Percentiles rank a stretch among this genome's conserved stretches.
phyloP scores from a whole-genome alignment of 352 stramenopile species.

The Stramenopiles sp. region DNA sequence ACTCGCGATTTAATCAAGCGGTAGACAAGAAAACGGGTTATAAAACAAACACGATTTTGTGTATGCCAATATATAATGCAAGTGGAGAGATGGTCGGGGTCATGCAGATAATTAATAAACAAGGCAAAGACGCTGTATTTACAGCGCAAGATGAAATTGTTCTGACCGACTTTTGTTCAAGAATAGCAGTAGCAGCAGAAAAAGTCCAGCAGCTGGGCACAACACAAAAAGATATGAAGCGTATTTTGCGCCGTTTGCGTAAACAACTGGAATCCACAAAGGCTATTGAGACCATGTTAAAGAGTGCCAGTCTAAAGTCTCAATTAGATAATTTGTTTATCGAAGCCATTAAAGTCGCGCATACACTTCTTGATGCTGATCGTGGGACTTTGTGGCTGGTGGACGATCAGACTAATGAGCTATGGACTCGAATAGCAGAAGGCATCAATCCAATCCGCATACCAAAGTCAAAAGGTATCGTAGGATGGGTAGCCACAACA shows the following conservation, averaged over 20 bases:
- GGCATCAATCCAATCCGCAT: constrained; percentile 35
- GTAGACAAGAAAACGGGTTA: constrained; percentile 5
- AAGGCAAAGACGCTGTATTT: background rate
- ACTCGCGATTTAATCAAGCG: background rate
- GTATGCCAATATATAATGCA: constrained; percentile 3
- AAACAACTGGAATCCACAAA: background rate
- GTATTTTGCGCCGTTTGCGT: background rate
- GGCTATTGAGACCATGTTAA: background rate
- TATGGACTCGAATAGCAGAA: constrained; percentile 59
- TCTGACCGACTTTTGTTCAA: background rate
- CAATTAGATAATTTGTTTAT: background rate
- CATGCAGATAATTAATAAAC: constrained; percentile 7
- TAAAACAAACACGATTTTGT: background rate
- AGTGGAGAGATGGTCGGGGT: background rate
- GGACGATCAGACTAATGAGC: constrained; percentile 59
- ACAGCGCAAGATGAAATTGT: background rate
- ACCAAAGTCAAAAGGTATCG: constrained; percentile 58
- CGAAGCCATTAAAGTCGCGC: background rate
- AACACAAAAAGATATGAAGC: background rate
- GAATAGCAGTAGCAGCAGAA: background rate
- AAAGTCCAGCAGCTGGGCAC: background rate
- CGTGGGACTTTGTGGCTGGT: constrained; percentile 72
- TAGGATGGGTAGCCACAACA: constrained; percentile 54
- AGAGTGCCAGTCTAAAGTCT: background rate
- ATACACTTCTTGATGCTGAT: constrained; percentile 46